Base-by-base conservation (phyloP, 2,329 filamentous ascomycete genomes). In the Grosmannia clavigera region DNA sequence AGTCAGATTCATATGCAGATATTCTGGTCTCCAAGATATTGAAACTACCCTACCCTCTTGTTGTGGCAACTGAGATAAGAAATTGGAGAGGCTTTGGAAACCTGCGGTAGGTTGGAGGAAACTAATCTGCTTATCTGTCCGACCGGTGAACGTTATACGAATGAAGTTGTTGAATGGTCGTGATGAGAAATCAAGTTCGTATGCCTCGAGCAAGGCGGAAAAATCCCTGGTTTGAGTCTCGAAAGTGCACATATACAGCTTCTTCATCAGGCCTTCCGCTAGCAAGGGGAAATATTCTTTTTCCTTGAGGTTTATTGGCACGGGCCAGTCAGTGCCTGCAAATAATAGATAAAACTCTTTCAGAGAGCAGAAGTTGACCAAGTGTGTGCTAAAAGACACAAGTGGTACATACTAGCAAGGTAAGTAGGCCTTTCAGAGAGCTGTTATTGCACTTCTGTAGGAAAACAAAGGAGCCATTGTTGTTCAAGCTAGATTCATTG, bases 161-260 rank as follows among this genome's bases (percentile, higher is more conserved):
- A 61, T 57, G 25, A 11, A 51, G 6, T 4, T 35, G 14, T 1
- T 3, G 4, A 46, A 33, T 10, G 11, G 14, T 5, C 27, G 12
- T 12, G 40, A 43, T 2, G 25, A n/a, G 11, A 58, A 58, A 9
- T 58, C 54, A n/a, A 61, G 16, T 40, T 61, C 55, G 46, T 55
- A 59, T 5, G 25, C 46, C 33, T 61, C 60, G 5, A 19, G 9
- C n/a, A 61, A 35, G 33, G 22, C 43, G 16, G 48, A 25, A 5
- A 43, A 12, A 6, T 14, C 5, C 14, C 19, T 33, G 1, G 11
- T 5, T 5, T 29, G 38, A 2, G 56, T 12, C 11, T 57, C 35
- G 25, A 58, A 61, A 19, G 58, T 29, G 35, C 60, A 61, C 11
- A 61, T 43, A n/a, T 50, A 51, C 19, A 61, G 57, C 11, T 59